Evolutionary conservation across 257 asterid genomes (phyloP).

Genomic region (Galeopsis tetrahit): DNA sequence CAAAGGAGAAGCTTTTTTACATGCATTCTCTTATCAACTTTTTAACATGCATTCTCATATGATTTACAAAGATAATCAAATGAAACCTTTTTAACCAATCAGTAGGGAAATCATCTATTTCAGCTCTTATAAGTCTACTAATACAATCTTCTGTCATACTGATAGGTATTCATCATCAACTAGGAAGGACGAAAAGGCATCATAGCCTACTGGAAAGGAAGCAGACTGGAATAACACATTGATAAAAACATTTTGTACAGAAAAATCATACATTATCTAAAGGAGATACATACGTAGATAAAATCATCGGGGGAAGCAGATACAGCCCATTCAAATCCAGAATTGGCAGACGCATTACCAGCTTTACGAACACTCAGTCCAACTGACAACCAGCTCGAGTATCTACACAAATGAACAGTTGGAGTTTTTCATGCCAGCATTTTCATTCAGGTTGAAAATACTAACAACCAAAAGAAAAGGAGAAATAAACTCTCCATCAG

Average conservation of each 20-base stretch:
- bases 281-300: conserved; percentile 61
- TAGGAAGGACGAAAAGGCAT: background rate
- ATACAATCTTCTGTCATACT: conserved; percentile 8
- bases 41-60: background rate
- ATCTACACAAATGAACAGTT: conserved; percentile 52
- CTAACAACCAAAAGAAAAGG: conserved; percentile 14
- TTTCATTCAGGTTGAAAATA: conserved; percentile 29
- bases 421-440: conserved; percentile 25
- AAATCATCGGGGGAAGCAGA: conserved; percentile 83
- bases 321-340: conserved; percentile 81
- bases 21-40: background rate
- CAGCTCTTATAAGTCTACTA: background rate
- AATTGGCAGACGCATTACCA: conserved; percentile 54
- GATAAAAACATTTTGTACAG: conserved; percentile 25
- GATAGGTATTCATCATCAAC: conserved; percentile 29
- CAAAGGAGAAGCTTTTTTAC: background rate
- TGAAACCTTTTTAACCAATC: background rate
- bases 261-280: conserved; percentile 23
- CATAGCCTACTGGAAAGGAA: conserved; percentile 10
- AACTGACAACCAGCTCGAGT: conserved; percentile 82
- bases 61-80: background rate
- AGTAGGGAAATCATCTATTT: background rate
- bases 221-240: conserved; percentile 9
- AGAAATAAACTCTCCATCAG: background rate
- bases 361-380: conserved; percentile 81